Conservation (phyloP, 495 filamentous ascomycete species). For the Gamarada debralockiae region DNA sequence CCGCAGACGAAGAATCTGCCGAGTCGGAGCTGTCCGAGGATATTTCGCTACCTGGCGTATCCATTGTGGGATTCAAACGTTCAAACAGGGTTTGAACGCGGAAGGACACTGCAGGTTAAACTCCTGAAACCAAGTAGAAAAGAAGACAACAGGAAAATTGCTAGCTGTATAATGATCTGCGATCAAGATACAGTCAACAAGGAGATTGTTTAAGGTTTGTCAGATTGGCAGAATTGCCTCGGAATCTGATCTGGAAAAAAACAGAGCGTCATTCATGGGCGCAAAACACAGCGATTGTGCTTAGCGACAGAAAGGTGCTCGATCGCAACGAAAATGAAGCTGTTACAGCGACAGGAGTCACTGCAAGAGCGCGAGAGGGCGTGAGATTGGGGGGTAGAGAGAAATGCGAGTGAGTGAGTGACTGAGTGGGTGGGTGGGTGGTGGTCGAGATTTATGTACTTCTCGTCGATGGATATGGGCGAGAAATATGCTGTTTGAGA, state of each 20-base stretch:
- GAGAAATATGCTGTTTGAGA: background rate
- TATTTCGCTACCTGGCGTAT: conserved; percentile 10
- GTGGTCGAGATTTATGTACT: background rate
- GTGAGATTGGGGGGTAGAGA: background rate
- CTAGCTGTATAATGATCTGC: conserved; percentile 14
- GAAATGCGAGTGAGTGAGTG: background rate
- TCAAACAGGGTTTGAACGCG: background rate
- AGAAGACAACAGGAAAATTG: conserved; percentile 14
- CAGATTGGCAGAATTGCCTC: conserved; percentile 12
- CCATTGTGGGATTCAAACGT: conserved; percentile 4
- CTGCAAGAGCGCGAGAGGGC: conserved; percentile 6
- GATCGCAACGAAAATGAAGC: conserved; percentile 16
- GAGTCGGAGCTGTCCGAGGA: conserved; percentile 8
- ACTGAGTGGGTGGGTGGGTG: background rate
- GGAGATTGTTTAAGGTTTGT: conserved; percentile 4
- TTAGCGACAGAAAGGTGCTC: conserved; percentile 11
- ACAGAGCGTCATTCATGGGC: conserved; percentile 17
- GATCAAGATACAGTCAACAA: conserved; percentile 22
- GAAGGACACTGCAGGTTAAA: background rate
- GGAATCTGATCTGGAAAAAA: conserved; percentile 15
- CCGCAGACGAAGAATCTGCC: conserved; percentile 18
- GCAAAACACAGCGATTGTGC: conserved; percentile 8
- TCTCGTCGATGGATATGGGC: background rate
- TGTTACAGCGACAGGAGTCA: conserved; percentile 6
- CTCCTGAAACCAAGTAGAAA: conserved; percentile 6